Evolutionary conservation across 108 stramenopile genomes (phyloP).

Genomic region (Nitzschia palea): DNA sequence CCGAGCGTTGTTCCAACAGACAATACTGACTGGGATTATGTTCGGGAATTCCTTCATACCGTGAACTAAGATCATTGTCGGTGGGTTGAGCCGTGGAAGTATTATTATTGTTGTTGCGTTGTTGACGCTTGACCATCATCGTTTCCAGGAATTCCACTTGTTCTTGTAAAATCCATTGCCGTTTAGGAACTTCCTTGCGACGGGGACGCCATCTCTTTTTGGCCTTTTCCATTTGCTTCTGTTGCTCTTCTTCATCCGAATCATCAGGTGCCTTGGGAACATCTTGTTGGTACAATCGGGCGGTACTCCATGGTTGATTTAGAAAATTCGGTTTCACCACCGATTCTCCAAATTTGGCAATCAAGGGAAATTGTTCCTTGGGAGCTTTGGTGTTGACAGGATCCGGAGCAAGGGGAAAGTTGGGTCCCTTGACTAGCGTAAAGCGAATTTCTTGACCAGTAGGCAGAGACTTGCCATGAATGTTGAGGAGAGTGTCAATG

Average conservation of each 20-base stretch:
- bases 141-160: constrained; percentile 73
- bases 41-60: constrained; percentile 79
- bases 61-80: constrained; percentile 35
- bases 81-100: constrained; percentile 2
- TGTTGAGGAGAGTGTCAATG: constrained; percentile 41
- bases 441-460: constrained; percentile 45
- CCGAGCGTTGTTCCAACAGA: constrained; percentile 28
- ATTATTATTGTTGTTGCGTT: constrained; percentile 2
- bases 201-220: constrained; percentile 69
- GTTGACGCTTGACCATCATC: constrained; percentile 53
- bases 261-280: constrained; percentile 73
- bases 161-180: constrained; percentile 83
- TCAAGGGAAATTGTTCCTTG: constrained; percentile 57
- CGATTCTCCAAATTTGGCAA: constrained; percentile 78
- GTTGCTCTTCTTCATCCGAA: constrained; percentile 57
- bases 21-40: constrained; percentile 74
- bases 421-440: constrained; percentile 46
- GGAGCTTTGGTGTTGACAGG: constrained; percentile 53
- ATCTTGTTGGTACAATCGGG: constrained; percentile 79
- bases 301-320: constrained; percentile 43
- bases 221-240: constrained; percentile 29
- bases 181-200: constrained; percentile 53
- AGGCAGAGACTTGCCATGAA: constrained; percentile 26
- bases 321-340: constrained; percentile 58
- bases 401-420: constrained; percentile 18